These are phyloP conservation scores for Pseudogymnoascus sp. DNA, from an alignment of 2,329 filamentous ascomycete species.

Conservation along the genomic window DNA sequence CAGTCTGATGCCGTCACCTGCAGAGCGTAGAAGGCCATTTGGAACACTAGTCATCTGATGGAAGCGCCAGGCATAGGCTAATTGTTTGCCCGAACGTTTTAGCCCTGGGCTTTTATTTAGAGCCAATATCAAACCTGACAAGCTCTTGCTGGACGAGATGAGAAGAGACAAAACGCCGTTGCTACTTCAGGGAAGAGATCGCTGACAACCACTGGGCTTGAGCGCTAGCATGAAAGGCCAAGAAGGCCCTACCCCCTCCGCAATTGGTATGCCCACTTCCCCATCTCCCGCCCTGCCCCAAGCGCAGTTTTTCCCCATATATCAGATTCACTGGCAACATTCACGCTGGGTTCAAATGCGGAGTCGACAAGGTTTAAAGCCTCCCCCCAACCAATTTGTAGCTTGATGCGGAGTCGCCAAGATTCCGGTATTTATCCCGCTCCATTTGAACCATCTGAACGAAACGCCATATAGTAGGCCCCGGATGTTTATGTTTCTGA, in stretches of 20 bases:
- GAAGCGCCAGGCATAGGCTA: background rate
- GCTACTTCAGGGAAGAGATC: background rate
- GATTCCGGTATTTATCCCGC: constrained; percentile 1
- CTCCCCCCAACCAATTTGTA: background rate
- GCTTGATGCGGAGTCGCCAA: constrained; percentile 1
- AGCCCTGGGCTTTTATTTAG: background rate
- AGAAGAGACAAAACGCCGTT: background rate
- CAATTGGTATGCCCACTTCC: background rate
- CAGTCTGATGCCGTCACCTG: background rate
- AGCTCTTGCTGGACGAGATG: background rate
- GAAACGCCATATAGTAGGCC: background rate
- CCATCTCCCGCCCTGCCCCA: background rate
- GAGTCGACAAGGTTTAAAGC: background rate
- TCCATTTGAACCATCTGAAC: constrained; percentile 1
- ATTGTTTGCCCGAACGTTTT: constrained; percentile 7
- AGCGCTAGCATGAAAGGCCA: background rate
- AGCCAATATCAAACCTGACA: constrained; percentile 8
- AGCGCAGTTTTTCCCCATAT: background rate
- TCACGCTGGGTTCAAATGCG: background rate
- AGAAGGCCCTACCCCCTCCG: background rate
- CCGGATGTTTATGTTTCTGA: constrained; percentile 4
- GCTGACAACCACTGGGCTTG: background rate
- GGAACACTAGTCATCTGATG: constrained; percentile 2
- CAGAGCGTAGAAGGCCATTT: constrained; percentile 1
- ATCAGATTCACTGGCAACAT: background rate